Evolutionary conservation across 805 yeast species (phyloP), one percentile per base, ranked within the genome.

Genomic region (Yamadazyma sp.): DNA sequence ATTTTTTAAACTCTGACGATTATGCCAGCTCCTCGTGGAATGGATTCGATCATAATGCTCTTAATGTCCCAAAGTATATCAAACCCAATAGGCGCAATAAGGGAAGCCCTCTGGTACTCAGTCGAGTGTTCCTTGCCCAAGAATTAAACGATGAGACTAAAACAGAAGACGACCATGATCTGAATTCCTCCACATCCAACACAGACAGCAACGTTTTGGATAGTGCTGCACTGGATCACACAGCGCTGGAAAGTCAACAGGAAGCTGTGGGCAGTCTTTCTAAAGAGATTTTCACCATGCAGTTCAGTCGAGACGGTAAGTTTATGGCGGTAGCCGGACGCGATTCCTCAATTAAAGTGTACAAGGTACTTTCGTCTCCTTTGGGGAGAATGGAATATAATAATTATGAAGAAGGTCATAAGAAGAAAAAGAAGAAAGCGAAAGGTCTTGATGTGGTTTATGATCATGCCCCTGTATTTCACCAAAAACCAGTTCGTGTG

Each of bases 271-370:
- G 24, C 13, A 21, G 32, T 10, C 7, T 38, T 5, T 24, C 35
- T 17, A 59, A 63, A 30, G 84, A 93, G 10, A 70, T 85, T n/a
- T 86, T 89, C 75, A 75, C 78, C 7, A 66, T 84, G 65, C 75
- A 78, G 49, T 90, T 90, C 59, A 80, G 85, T 40, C 59, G 59
- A 9, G 95, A 90, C 60, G 97, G 97, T 8, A 80, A 78, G 57
- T 87, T 72, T 55, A 59, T 90, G 50, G 96, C 96, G 0, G 76
- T 84, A 2, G 96, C 91, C 0, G 95, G 95, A 13, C 78, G 84
- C 48, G 89, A 85, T 53, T 73, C 82, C 3, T 58, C 70, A 1
- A 70, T 90, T 10, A 67, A 79, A 36, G 64, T 89, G 3, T 89
- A 95, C 93, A 80, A 85, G 56, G 95, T 86, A 4, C 76, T 88